These are phyloP conservation scores for Dalbergia cochinchinensis DNA, from an alignment of 306 rosid species.

Conservation along the genomic window DNA sequence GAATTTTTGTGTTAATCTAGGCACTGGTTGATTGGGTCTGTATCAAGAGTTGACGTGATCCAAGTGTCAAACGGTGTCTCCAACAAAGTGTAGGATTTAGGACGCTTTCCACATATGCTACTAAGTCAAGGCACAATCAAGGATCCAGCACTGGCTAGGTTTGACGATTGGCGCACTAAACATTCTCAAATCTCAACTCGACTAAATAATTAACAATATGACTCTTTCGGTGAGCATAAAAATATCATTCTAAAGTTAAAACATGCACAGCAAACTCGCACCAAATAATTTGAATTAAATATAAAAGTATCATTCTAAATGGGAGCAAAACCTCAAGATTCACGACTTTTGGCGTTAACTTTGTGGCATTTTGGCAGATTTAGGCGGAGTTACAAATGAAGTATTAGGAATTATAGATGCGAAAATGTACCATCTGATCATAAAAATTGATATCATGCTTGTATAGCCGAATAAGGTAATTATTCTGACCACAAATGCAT, in stretches of 20 bases:
- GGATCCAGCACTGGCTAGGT: neutral
- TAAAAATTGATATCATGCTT: neutral
- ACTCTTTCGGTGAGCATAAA: no score
- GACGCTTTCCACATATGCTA: neutral
- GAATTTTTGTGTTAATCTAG: neutral
- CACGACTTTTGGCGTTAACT: constrained; percentile 27
- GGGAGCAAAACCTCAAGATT: constrained; percentile 27
- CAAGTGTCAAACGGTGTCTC: constrained; percentile 4
- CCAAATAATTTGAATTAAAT: neutral
- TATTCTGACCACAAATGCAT: neutral
- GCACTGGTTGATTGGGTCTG: constrained; percentile 1
- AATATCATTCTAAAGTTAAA: neutral
- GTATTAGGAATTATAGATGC: neutral
- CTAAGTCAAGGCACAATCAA: neutral
- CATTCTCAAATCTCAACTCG: neutral
- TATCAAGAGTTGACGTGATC: constrained; percentile 19
- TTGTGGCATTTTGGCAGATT: neutral
- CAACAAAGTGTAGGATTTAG: neutral
- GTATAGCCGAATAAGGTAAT: neutral
- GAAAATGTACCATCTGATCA: neutral
- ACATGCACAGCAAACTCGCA: neutral
- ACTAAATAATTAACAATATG: no score
- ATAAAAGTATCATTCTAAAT: neutral
- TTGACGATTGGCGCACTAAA: constrained; percentile 12
- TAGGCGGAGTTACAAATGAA: neutral